phyloP scores from a whole-genome alignment of 441 rosid genomes.

The Flueggea neowawraea region DNA sequence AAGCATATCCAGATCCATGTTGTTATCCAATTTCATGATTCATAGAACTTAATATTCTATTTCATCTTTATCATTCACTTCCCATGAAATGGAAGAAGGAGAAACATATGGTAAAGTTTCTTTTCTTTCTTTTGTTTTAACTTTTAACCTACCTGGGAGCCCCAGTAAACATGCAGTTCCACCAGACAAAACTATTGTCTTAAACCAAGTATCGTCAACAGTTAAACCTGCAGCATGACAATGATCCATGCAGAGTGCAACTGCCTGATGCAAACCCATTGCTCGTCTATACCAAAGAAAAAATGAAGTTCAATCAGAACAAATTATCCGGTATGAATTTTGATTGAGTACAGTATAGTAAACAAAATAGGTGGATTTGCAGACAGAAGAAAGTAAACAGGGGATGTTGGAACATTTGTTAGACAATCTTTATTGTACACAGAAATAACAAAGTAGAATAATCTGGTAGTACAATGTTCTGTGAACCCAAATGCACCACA shows the following conservation, averaged over 20 bases:
- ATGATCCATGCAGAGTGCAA: conserved; percentile 93
- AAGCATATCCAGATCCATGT: not conserved
- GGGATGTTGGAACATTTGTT: too few species aligned
- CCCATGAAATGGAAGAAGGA: too few species aligned
- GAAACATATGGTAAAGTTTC: too few species aligned
- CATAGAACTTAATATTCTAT: not conserved
- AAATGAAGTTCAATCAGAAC: too few species aligned
- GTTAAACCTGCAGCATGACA: conserved; percentile 64
- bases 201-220: conserved; percentile 78
- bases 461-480: too few species aligned
- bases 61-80: not conserved
- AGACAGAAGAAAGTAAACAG: too few species aligned
- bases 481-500: too few species aligned
- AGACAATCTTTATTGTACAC: too few species aligned
- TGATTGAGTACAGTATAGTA: too few species aligned
- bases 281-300: conserved; percentile 41
- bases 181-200: conserved; percentile 79
- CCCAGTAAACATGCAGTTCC: conserved; percentile 88
- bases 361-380: too few species aligned
- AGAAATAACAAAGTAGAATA: too few species aligned
- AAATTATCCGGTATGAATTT: conserved; percentile 1
- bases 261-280: conserved; percentile 94
- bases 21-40: not conserved
- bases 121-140: too few species aligned
- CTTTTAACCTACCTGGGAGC: conserved; percentile 51